Evolutionary conservation across 2,329 filamentous ascomycete genomes (phyloP).

Genomic region (Neoascochyta sp.): DNA sequence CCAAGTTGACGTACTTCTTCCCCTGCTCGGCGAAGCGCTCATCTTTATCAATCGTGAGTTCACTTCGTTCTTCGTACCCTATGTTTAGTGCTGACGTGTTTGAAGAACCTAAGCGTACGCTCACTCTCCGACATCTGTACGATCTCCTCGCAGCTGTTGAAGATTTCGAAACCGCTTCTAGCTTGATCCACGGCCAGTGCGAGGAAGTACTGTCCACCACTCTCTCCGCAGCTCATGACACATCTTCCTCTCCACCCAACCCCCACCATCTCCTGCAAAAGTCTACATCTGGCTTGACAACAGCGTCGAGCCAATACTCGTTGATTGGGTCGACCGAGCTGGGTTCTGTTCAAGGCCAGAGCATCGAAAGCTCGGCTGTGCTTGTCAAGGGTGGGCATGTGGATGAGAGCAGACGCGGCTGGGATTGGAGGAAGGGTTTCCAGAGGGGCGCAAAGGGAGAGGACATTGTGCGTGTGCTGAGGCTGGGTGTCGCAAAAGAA

Average conservation of each 20-base stretch:
- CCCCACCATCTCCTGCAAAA: constrained; percentile 53
- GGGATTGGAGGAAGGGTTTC: constrained; percentile 67
- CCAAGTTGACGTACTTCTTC: constrained; percentile 80
- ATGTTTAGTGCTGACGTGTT: constrained; percentile 7
- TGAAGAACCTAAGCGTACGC: constrained; percentile 53
- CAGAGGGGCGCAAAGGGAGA: constrained; percentile 56
- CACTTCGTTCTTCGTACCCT: constrained; percentile 8
- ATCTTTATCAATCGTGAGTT: constrained; percentile 64
- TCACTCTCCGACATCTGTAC: constrained; percentile 70
- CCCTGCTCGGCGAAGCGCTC: constrained; percentile 77
- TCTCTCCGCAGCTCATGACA: constrained; percentile 62
- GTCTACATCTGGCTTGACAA: constrained; percentile 50
- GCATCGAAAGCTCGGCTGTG: constrained; percentile 48
- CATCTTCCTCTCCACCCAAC: constrained; percentile 14
- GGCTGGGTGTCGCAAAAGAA: constrained; percentile 71
- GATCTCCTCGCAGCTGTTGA: constrained; percentile 72
- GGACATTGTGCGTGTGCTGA: constrained; percentile 69
- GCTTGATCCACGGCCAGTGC: constrained; percentile 68
- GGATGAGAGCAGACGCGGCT: constrained; percentile 55
- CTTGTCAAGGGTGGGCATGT: constrained; percentile 35
- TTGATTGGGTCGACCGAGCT: constrained; percentile 73
- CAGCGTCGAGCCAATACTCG: constrained; percentile 58
- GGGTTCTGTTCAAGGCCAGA: constrained; percentile 41
- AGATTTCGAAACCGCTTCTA: constrained; percentile 71
- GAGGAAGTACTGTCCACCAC: constrained; percentile 76